These are phyloP conservation scores for Scheffersomyces stipitis DNA, from an alignment of 805 yeast genomes.

Conservation along the genomic window DNA sequence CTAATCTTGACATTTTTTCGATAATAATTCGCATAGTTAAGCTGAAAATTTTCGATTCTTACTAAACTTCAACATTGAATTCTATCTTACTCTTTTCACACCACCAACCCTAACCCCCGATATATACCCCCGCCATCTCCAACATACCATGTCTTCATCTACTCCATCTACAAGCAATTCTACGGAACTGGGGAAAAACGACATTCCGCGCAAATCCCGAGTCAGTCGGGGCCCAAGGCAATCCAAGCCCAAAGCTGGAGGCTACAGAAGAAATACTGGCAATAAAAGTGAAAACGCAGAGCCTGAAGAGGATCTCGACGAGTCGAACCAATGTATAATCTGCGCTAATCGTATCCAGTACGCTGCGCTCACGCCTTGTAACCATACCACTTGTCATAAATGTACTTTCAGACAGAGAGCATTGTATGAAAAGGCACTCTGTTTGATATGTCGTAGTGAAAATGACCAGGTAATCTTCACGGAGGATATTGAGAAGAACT, in stretches of 20 bases:
- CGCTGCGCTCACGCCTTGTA: conserved; percentile 77
- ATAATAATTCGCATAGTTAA: too few relatives aligned
- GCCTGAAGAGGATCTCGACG: conserved; percentile 30
- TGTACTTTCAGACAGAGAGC: conserved; percentile 86
- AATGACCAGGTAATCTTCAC: conserved; percentile 59
- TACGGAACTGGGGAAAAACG: too few relatives aligned
- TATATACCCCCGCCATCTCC: too few relatives aligned
- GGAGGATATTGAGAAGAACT: conserved; percentile 37
- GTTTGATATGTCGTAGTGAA: conserved; percentile 84
- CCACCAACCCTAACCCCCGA: too few relatives aligned
- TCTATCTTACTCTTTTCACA: too few relatives aligned
- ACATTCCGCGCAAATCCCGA: not conserved
- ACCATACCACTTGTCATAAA: conserved; percentile 77
- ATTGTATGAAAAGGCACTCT: conserved; percentile 66
- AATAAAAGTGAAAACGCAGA: conserved; percentile 10
- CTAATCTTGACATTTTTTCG: too few relatives aligned
- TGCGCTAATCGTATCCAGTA: conserved; percentile 74
- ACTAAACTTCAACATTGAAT: too few relatives aligned
- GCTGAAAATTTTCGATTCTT: too few relatives aligned
- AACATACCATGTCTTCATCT: too few relatives aligned
- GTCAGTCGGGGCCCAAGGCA: conserved; percentile 2
- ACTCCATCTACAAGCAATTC: too few relatives aligned
- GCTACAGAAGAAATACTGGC: conserved; percentile 4
- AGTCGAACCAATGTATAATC: conserved; percentile 63
- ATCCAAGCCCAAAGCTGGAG: not conserved